phyloP scores from a whole-genome alignment of 2,329 filamentous ascomycete genomes.

The Hyphodiscus sp. region DNA sequence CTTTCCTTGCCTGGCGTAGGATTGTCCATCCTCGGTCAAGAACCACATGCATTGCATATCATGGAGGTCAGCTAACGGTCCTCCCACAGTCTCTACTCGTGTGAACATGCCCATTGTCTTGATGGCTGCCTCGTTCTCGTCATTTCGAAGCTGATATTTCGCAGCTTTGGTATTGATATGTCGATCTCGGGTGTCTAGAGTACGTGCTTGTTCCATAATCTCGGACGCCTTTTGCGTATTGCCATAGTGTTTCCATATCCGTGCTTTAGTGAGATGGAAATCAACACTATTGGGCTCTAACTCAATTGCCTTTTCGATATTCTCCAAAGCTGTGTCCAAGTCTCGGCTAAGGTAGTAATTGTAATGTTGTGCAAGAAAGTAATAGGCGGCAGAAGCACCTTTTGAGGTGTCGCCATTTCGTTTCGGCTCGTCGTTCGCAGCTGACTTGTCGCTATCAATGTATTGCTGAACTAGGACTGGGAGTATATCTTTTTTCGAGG shows the following conservation, averaged over 20 bases:
- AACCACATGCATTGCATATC: constrained; percentile 99
- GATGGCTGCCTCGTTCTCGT: constrained; percentile 80
- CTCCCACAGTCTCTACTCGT: constrained; percentile 78
- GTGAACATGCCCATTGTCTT: constrained; percentile 93
- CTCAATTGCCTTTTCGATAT: constrained; percentile 77
- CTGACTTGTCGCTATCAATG: constrained; percentile 48
- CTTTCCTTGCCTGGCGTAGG: constrained; percentile 76
- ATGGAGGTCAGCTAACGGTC: constrained; percentile 81
- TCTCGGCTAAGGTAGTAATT: constrained; percentile 87
- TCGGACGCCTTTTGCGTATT: constrained; percentile 74
- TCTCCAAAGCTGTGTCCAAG: constrained; percentile 71
- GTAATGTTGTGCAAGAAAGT: constrained; percentile 95
- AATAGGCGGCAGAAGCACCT: constrained; percentile 75
- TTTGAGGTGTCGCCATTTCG: constrained; percentile 42
- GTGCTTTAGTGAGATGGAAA: constrained; percentile 89
- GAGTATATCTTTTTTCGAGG: constrained; percentile 70
- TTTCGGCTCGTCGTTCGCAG: constrained; percentile 36
- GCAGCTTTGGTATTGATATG: constrained; percentile 98
- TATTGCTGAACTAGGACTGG: constrained; percentile 75
- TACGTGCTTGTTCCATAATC: constrained; percentile 80
- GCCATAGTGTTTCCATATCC: constrained; percentile 88
- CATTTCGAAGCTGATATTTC: constrained; percentile 91
- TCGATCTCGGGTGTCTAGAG: constrained; percentile 81
- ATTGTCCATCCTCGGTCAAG: constrained; percentile 88
- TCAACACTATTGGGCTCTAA: constrained; percentile 77